phyloP scores from a whole-genome alignment of 2,329 filamentous ascomycete species.

The Fulvia fulva region DNA sequence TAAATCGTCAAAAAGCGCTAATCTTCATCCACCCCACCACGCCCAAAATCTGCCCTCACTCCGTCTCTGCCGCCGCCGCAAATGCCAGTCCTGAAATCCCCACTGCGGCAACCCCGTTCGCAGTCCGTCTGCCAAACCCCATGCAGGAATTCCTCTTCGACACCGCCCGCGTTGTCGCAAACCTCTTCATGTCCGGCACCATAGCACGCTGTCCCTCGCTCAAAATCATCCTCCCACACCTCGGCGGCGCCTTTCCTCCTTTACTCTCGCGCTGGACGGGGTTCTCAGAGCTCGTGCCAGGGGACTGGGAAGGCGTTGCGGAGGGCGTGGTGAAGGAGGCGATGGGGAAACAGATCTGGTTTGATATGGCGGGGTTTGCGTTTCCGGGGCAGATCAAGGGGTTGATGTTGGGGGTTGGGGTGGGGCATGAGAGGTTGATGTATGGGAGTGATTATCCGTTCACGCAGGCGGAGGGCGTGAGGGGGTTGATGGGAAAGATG shows the following conservation, averaged over 20 bases:
- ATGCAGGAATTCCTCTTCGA: constrained; percentile 54
- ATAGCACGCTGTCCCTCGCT: constrained; percentile 45
- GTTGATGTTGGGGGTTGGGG: constrained; percentile 39
- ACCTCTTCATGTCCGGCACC: constrained; percentile 48
- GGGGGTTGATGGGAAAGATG: constrained; percentile 39
- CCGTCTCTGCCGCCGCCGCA: constrained; percentile 13
- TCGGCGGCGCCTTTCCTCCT: constrained; percentile 45
- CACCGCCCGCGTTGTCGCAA: constrained; percentile 46
- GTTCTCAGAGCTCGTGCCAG: constrained; percentile 39
- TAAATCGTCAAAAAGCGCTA: constrained; percentile 46
- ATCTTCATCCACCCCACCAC: constrained; percentile 56
- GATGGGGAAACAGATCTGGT: constrained; percentile 45
- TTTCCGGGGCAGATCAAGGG: constrained; percentile 49
- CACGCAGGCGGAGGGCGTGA: constrained; percentile 40
- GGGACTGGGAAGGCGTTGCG: constrained; percentile 26
- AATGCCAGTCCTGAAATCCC: constrained; percentile 16
- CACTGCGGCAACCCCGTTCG: constrained; percentile 36
- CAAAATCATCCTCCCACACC: constrained; percentile 48
- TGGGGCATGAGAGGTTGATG: constrained; percentile 42
- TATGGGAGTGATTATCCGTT: constrained; percentile 54
- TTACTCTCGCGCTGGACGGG: constrained; percentile 43
- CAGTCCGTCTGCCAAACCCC: constrained; percentile 39
- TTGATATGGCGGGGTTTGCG: constrained; percentile 51
- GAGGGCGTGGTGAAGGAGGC: constrained; percentile 32
- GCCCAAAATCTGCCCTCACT: constrained; percentile 37